A percentile compares a stretch with the other conserved stretches of the same genome.
These are phyloP conservation scores for Marasmius oreades DNA, from an alignment of 1,284 basidiomycete species.

Conservation along the genomic window DNA sequence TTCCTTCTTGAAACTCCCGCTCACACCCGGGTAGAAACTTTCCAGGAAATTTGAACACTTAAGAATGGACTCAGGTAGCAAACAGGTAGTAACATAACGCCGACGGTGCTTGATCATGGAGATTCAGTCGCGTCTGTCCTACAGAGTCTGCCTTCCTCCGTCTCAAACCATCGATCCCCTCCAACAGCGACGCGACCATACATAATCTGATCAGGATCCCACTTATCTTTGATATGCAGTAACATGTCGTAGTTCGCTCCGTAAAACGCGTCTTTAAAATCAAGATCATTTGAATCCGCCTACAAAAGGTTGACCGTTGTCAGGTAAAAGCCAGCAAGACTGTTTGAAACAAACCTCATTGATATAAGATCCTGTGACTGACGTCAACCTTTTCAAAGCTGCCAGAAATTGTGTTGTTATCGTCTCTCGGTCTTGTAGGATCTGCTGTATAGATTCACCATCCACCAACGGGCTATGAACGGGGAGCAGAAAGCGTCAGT, in stretches of 20 bases:
- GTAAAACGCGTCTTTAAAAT: slow-evolving; percentile 20
- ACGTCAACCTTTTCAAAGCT: slow-evolving; percentile 12
- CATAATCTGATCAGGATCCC: slow-evolving; percentile 22
- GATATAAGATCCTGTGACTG: slow-evolving; percentile 14
- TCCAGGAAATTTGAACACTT: too few relatives aligned
- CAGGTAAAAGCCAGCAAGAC: not conserved
- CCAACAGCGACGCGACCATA: slow-evolving; percentile 22
- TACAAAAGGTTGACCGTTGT: not conserved
- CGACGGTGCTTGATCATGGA: too few relatives aligned
- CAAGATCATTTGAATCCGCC: slow-evolving; percentile 19
- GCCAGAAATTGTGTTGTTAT: slow-evolving; percentile 8
- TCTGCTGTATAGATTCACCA: slow-evolving; percentile 2
- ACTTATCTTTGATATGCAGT: slow-evolving; percentile 20
- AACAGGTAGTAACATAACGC: too few relatives aligned
- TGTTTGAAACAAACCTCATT: slow-evolving; percentile 15
- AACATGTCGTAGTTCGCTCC: slow-evolving; percentile 20
- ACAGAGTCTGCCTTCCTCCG: slow-evolving; percentile 18
- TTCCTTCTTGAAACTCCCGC: too few relatives aligned
- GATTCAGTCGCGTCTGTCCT: too few relatives aligned
- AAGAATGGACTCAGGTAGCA: too few relatives aligned
- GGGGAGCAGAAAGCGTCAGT: not conserved
- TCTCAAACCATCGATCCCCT: slow-evolving; percentile 21
- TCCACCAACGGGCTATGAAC: slow-evolving; percentile 1
- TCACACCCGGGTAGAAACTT: too few relatives aligned
- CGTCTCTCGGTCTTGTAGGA: slow-evolving; percentile 1